Evolutionary conservation across 1,284 basidiomycete species (phyloP), one percentile per base, ranked within the genome.

Genomic region (Moesziomyces sp.): DNA sequence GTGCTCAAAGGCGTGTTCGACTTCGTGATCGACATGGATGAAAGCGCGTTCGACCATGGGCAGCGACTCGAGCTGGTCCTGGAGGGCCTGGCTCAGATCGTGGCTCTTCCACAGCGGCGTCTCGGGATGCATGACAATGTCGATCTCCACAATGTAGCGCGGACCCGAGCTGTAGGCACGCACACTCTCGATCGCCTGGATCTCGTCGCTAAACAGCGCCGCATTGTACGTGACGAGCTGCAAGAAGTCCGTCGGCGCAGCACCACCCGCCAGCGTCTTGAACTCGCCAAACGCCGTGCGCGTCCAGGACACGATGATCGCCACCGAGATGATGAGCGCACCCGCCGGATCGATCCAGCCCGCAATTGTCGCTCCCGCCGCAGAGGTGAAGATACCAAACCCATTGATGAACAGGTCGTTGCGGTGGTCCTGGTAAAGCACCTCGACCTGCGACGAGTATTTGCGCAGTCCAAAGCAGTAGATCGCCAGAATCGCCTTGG

Each of bases 101-200:
- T 98, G 95, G 18, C 94, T 92, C 82, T 92, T 90, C 90, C 91
- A 93, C 1, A 98, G 86, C 0, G 94, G 93, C 45, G 94, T 97
- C 65, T 90, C 89, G 5, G 91, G 91, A 74, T 91, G 88, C 90
- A 99, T 93, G 24, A 98, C 95, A 55, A 98, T 90, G 84, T 98
- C 96, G 10, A 97, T 88, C 85, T 97, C 95, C 49, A 97, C 94
- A 80, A 94, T 92, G 82, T 93, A 96, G 62, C 93, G 88, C 85
- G 93, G 85, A 23, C 85, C 85, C 7, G 79, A 78, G 53, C 83
- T 82, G 69, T 86, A 86, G 7, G 80, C 80, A 38, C 76, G 63
- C 5, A 80, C 74, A 5, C 92, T 94, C 82, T 97, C 95, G 45
- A 97, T 88, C 81, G 91, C 89, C 65, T 91, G 88, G 66, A 98